phyloP scores from a whole-genome alignment of 768 basidiomycete genomes.

The Lepiota venenata region DNA sequence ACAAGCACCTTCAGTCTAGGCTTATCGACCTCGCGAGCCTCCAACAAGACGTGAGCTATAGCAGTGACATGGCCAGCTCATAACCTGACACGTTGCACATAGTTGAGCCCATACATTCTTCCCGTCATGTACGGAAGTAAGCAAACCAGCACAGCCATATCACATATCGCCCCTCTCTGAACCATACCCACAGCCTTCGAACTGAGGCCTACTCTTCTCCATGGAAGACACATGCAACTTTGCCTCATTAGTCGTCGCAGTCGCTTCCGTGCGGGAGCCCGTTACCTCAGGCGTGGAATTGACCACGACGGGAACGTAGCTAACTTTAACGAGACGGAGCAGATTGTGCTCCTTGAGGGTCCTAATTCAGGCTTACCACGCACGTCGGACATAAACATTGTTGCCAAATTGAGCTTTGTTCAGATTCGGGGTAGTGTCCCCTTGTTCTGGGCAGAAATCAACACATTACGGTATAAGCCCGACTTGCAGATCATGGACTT shows the following conservation, averaged over 20 bases:
- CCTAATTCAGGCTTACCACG: slow-evolving; percentile 21
- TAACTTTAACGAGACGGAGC: slow-evolving; percentile 99
- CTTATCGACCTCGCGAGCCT: slow-evolving; percentile 49
- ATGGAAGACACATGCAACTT: slow-evolving; percentile 76
- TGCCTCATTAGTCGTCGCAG: slow-evolving; percentile 92
- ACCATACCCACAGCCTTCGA: slow-evolving; percentile 67
- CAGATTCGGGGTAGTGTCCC: slow-evolving; percentile 95
- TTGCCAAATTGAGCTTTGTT: slow-evolving; percentile 74
- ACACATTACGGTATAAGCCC: slow-evolving; percentile 92
- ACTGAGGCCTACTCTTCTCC: slow-evolving; percentile 68
- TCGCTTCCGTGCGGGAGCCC: slow-evolving; percentile 92
- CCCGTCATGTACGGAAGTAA: slow-evolving; percentile 93
- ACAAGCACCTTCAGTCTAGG: slow-evolving; percentile 67
- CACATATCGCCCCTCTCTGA: slow-evolving; percentile 3
- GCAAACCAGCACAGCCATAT: slow-evolving; percentile 28
- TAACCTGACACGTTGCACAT: slow-evolving; percentile 1
- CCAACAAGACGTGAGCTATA: slow-evolving; percentile 58
- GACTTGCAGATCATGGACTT: slow-evolving; percentile 96
- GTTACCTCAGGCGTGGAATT: slow-evolving; percentile 94
- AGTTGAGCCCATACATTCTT: slow-evolving; percentile 89
- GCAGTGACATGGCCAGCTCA: neutral
- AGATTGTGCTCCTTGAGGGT: slow-evolving; percentile 78
- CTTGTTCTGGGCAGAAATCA: slow-evolving; percentile 95
- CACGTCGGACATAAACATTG: neutral
- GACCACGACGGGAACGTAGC: slow-evolving; percentile 88